phyloP scores from a whole-genome alignment of 169 alveolate species.

The Eimeria sp. region DNA sequence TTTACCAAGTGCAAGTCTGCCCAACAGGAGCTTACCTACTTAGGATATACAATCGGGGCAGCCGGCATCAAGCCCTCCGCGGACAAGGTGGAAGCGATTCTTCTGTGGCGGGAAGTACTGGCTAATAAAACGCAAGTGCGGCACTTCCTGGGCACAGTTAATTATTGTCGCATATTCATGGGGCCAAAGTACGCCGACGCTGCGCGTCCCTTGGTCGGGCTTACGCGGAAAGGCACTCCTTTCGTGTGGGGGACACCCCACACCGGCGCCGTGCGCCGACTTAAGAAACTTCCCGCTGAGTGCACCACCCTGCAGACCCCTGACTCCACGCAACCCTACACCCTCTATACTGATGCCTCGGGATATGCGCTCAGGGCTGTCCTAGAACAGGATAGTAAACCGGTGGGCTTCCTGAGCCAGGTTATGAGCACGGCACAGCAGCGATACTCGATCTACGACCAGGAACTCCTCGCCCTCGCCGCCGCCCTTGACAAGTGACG shows the following conservation, averaged over 20 bases:
- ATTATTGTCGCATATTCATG: too few relatives aligned
- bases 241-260: background rate
- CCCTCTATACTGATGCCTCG: background rate
- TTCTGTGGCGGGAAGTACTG: background rate
- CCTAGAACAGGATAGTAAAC: background rate
- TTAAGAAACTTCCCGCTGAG: background rate
- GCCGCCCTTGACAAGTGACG: background rate
- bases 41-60: background rate
- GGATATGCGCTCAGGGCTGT: background rate
- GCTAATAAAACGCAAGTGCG: background rate
- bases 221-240: too few relatives aligned
- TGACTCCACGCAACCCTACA: background rate
- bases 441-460: constrained; percentile 5
- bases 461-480: too few relatives aligned
- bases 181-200: too few relatives aligned
- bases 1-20: background rate
- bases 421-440: background rate
- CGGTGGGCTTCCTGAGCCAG: constrained; percentile 12
- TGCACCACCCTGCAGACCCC: background rate
- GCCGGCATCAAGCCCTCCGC: background rate
- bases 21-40: background rate
- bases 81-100: background rate
- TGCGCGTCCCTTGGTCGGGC: too few relatives aligned
- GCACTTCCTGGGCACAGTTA: too few relatives aligned
- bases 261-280: background rate